Evolutionary conservation across 352 stramenopile species (phyloP).

Genomic region (Phytophthora sansomeana): DNA sequence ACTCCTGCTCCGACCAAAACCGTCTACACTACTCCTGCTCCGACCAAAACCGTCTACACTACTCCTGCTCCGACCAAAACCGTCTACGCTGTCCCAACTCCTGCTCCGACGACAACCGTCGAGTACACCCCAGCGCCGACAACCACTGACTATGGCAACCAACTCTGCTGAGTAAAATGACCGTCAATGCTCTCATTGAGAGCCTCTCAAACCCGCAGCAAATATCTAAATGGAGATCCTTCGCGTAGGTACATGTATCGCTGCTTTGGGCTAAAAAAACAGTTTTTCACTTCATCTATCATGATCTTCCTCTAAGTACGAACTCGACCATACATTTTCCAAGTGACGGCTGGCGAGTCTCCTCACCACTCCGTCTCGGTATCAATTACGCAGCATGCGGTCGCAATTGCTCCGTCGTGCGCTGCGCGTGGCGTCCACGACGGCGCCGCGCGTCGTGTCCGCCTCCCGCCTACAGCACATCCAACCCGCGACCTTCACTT

Average conservation of each 20-base stretch:
- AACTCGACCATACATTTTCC: constrained; percentile 13
- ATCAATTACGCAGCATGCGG: constrained; percentile 30
- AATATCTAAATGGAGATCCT: not conserved
- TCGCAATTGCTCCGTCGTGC: constrained; percentile 27
- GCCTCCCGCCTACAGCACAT: not conserved
- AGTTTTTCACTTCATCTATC: too few relatives aligned
- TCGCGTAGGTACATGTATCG: not conserved
- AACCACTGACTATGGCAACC: constrained; percentile 8
- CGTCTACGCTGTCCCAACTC: not conserved
- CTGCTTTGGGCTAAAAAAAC: too few relatives aligned
- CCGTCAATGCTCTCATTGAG: too few relatives aligned
- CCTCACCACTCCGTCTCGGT: constrained; percentile 9
- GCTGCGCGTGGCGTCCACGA: constrained; percentile 14
- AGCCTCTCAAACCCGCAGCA: too few relatives aligned
- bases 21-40: constrained; percentile 3
- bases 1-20: constrained; percentile 1
- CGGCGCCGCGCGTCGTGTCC: not conserved
- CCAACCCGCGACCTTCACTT: not conserved
- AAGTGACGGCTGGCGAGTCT: constrained; percentile 1
- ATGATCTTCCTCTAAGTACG: not conserved
- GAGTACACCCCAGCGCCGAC: not conserved
- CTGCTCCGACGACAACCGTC: not conserved
- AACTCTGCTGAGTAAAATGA: constrained; percentile 15
- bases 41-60: not conserved
- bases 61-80: constrained; percentile 1